Percentiles rank a stretch among this genome's conserved stretches.
Evolutionary conservation across 164 flowering plant species (phyloP).

Genomic region (Vitis vinifera): ASM3070453v1 NC_081811.1:28514501-28515000

Average conservation of each 20-base stretch:
- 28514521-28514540: not conserved
- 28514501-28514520: not conserved
- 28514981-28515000: conserved; percentile 48
- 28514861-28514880: not conserved
- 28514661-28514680: conserved; percentile 51
- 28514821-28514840: not conserved
- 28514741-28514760: too few relatives aligned
- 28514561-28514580: not conserved
- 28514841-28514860: not conserved
- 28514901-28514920: not conserved
- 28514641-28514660: conserved; percentile 46
- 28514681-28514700: conserved; percentile 50
- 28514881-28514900: not conserved
- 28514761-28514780: too few relatives aligned
- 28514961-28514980: conserved; percentile 53
- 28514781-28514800: too few relatives aligned
- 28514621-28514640: conserved; percentile 43
- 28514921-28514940: conserved; percentile 40
- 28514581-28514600: not conserved
- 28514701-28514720: not conserved
- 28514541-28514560: not conserved
- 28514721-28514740: not conserved
- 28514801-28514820: not conserved
- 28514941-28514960: conserved; percentile 64
- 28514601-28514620: conserved; percentile 42